Evolutionary conservation across 495 filamentous ascomycete genomes (phyloP).

Genomic region (Polyplosphaeria fusca): DNA sequence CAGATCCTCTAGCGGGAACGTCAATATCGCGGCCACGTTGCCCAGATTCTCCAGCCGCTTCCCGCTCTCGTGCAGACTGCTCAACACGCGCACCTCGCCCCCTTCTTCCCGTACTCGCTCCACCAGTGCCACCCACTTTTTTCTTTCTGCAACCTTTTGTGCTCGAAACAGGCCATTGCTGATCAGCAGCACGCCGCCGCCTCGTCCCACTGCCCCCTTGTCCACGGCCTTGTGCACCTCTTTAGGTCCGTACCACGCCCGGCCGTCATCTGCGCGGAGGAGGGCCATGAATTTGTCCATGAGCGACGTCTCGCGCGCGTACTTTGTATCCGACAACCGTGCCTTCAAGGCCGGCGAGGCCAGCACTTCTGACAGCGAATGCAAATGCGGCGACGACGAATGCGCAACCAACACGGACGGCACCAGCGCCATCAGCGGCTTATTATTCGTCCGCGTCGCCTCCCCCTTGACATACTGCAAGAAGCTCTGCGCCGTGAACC

Average conservation of each 20-base stretch:
- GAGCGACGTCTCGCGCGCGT: constrained; percentile 74
- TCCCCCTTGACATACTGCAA: constrained; percentile 72
- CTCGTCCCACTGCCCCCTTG: constrained; percentile 83
- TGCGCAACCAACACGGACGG: constrained; percentile 72
- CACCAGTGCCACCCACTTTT: constrained; percentile 78
- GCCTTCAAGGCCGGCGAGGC: constrained; percentile 71
- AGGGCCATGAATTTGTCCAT: constrained; percentile 84
- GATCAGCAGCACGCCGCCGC: constrained; percentile 79
- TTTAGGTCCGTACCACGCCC: constrained; percentile 84
- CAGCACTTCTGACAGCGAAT: constrained; percentile 81
- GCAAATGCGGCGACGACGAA: constrained; percentile 76
- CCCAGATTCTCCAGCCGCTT: constrained; percentile 79
- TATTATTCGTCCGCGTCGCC: constrained; percentile 62
- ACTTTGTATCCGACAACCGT: constrained; percentile 78
- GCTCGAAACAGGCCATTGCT: constrained; percentile 82
- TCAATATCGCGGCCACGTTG: constrained; percentile 84
- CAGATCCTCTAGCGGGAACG: constrained; percentile 76
- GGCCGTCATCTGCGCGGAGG: constrained; percentile 78
- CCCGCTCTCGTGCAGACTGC: constrained; percentile 92
- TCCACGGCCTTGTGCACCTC: constrained; percentile 84
- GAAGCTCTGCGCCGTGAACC: constrained; percentile 79
- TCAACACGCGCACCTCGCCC: constrained; percentile 82
- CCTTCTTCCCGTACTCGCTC: constrained; percentile 88
- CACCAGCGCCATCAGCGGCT: constrained; percentile 40
- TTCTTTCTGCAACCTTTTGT: constrained; percentile 74